Evolutionary conservation across 495 filamentous ascomycete species (phyloP).

Genomic region (Xanthoparmelia taractica): DNA sequence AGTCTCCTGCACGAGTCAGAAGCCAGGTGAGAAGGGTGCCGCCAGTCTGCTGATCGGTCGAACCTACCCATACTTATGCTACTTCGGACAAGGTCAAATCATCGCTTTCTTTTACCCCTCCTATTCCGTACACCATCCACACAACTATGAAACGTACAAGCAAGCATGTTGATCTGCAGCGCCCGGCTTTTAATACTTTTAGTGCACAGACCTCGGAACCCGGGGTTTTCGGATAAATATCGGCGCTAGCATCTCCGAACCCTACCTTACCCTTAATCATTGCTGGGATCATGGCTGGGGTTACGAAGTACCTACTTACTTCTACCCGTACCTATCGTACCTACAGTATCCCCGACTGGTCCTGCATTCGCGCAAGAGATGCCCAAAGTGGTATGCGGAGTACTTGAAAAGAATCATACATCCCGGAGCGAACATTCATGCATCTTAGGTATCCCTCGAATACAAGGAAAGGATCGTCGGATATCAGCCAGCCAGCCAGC

Average conservation of each 20-base stretch:
- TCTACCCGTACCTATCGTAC: too few relatives aligned
- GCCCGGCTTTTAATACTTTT: not conserved
- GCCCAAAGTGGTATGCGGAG: not conserved
- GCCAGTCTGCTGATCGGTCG: not conserved
- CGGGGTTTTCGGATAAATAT: not conserved
- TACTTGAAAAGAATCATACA: not conserved
- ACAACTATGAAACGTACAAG: slow-evolving; percentile 7
- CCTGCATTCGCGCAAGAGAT: not conserved
- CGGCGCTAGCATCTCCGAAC: not conserved
- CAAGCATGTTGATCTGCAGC: slow-evolving; percentile 7
- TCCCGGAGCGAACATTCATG: not conserved
- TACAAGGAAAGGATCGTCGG: not conserved
- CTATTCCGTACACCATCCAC: slow-evolving; percentile 7
- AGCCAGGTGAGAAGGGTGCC: not conserved
- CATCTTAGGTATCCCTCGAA: not conserved
- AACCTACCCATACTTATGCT: not conserved
- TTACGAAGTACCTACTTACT: not conserved
- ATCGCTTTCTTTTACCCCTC: slow-evolving; percentile 8
- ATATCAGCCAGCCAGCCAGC: not conserved
- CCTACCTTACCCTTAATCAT: not conserved
- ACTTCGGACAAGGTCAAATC: slow-evolving; percentile 4
- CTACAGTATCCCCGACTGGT: too few relatives aligned
- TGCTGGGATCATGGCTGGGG: not conserved
- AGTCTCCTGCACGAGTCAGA: not conserved
- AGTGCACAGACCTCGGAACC: not conserved